Evolutionary conservation across 441 rosid genomes (phyloP), one percentile per base, ranked within the genome.

Genomic region (Jatropha podagrica): DNA sequence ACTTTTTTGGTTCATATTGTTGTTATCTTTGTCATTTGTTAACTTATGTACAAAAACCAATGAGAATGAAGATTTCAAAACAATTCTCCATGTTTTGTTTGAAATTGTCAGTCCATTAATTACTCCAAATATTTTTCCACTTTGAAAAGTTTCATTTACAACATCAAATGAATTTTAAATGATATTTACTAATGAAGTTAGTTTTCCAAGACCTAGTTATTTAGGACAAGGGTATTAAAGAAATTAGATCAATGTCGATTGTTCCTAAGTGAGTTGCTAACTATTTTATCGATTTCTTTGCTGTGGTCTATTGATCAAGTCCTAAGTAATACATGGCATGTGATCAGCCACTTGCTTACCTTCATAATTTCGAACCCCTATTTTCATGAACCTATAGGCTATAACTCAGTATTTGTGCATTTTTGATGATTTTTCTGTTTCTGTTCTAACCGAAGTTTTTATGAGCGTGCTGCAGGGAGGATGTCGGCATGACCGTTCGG

Each of bases 401-500:
- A 64, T 52, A 65, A 38, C 75, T 14, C 15, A 51, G 20, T 61
- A 52, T 73, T 78, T 64, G 27, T 61, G 48, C 18, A 20, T 48
- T 56, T 68, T 62, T 20, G 17, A 49, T 12, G 13, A 42, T 6
- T 41, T 68, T 56, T 62, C 17, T 71, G 40, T 42, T 5, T 37
- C 61, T 68, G 2, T 72, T 72, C 71, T 73, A 74, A 69, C 52
- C 42, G 62, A 72, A 60, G 12, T 69, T 62, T 73, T 77, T 60
- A 42, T 80, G 75, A 51, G 68, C 64, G 10, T 76, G 55, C 71
- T 84, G 77, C 88, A 95, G 99, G 82, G 98, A 89, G 81, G 98
- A 91, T 77, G 86, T 95, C 69, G 83, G 82, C 60, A 95, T 95
- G 99, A 90, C 92, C 71, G 85, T 95, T 65, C 91, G 97, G 82